Base-by-base conservation (phyloP, 306 rosid species). In the Albizia julibrissin region DNA sequence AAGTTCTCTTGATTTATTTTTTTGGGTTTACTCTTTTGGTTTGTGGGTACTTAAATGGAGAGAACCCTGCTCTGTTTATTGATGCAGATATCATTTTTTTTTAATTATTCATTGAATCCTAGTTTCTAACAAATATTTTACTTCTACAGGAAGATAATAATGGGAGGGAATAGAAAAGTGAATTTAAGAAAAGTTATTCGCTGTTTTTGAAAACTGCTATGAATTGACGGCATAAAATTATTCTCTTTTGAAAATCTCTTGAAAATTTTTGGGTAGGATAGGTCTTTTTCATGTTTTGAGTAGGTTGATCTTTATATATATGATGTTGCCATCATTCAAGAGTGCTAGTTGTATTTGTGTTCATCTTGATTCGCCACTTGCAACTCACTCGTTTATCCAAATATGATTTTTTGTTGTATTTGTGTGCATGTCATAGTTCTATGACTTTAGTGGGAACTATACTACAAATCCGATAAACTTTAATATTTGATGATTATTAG, bases 191-290 rank as follows among this genome's bases (percentile, higher is more conserved):
- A 3, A 44, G 44, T 43, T 80, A 15, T 31, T 59, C 37, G 27
- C 13, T 47, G 69, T 46, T 19, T 67, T 47, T 9, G 16, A 24
- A 75, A 37, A 31, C 69, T 68, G 4, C 56, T 46, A 33, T 70
- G 66, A 46, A 50, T 69, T 69, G 46, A 34, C 77, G 56, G n/a
- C 14, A 52, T 66, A 69, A 19, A 69, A 37, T 26, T 75, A 13
- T 6, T 59, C 8, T 69, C 8, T 70, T 50, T 50, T 65, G 54
- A 69, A 14, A 11, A 52, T 76, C 34, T 75, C 50, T 47, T 42
- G 31, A 75, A 75, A 70, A 29, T 56, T 80, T n/a, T 80, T n/a
- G 33, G 49, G 70, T 77, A 27, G 77, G 26, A 44, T 50, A 37
- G 24, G n/a, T 9, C 27, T 56, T 13, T 10, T 27, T 54, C 31